Evolutionary conservation across 805 yeast species (phyloP).

Genomic region (Suhomyces canberraensis): DNA sequence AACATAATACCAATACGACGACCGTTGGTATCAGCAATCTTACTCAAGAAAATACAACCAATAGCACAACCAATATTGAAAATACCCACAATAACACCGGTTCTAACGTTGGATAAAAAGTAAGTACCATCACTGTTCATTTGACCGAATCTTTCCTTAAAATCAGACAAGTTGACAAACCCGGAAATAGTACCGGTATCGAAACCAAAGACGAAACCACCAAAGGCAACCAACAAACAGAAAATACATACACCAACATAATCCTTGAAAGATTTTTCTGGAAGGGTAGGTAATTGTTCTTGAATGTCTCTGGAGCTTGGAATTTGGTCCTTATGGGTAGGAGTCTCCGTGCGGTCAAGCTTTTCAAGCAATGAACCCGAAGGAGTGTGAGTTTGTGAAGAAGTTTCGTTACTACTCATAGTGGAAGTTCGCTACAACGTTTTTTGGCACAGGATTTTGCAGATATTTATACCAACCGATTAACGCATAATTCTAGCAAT

Average conservation of each 20-base stretch:
- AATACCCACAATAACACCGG: constrained; percentile 52
- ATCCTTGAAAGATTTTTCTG: constrained; percentile 32
- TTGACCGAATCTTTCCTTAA: constrained; percentile 48
- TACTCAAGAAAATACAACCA: constrained; percentile 62
- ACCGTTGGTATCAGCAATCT: constrained; percentile 57
- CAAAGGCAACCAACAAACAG: constrained; percentile 65
- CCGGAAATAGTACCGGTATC: constrained; percentile 80
- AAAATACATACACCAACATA: constrained; percentile 32
- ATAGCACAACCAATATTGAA: constrained; percentile 72
- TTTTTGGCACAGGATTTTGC: too few species aligned
- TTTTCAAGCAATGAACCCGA: constrained; percentile 4
- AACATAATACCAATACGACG: constrained; percentile 55
- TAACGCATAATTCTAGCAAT: too few species aligned
- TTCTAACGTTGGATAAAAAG: constrained; percentile 43
- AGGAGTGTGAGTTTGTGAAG: constrained; percentile 2
- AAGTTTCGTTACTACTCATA: constrained; percentile 1
- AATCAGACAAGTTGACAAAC: constrained; percentile 62
- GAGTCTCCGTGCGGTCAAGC: not conserved
- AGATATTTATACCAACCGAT: too few species aligned
- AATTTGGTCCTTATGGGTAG: constrained; percentile 1
- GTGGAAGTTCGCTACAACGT: too few species aligned
- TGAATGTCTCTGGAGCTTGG: constrained; percentile 7
- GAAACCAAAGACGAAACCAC: constrained; percentile 76
- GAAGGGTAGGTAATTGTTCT: constrained; percentile 17
- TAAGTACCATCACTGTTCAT: constrained; percentile 35